Conservation (phyloP, 192 early-diverging fungal species). For the Dimargaris verticillata region DNA sequence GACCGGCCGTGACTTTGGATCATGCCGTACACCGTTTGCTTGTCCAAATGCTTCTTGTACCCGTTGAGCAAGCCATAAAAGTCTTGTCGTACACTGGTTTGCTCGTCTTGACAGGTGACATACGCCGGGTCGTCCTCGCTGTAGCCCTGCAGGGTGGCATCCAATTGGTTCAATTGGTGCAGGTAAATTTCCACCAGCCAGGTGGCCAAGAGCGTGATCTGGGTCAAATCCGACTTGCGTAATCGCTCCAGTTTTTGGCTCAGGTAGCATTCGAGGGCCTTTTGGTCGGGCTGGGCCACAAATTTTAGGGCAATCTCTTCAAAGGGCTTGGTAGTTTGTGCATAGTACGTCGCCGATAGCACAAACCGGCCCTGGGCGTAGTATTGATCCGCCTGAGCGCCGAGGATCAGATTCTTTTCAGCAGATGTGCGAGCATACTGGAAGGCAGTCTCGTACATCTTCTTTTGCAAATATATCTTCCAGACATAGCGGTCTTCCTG, state of each 20-base stretch:
- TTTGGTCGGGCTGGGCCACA: conserved; percentile 48
- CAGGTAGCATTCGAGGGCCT: conserved; percentile 65
- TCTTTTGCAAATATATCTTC: conserved; percentile 68
- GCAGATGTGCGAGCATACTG: conserved; percentile 57
- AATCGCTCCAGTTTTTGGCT: conserved; percentile 53
- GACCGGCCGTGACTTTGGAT: conserved; percentile 74
- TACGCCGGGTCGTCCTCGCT: conserved; percentile 8
- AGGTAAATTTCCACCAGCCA: conserved; percentile 87
- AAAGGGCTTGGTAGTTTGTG: conserved; percentile 54
- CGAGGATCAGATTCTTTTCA: conserved; percentile 61
- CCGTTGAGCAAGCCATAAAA: conserved; percentile 54
- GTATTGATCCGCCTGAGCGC: conserved; percentile 73
- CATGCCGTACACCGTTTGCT: conserved; percentile 59
- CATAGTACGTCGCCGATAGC: conserved; percentile 75
- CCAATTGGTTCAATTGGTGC: conserved; percentile 49
- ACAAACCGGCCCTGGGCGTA: conserved; percentile 56
- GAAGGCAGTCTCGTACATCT: conserved; percentile 69
- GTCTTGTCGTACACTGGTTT: conserved; percentile 40
- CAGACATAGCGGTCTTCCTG: conserved; percentile 93
- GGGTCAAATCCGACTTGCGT: conserved; percentile 47
- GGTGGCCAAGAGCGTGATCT: conserved; percentile 60
- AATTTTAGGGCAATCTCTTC: conserved; percentile 86
- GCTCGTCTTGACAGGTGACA: conserved; percentile 29
- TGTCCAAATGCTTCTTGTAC: conserved; percentile 45
- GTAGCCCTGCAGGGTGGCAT: conserved; percentile 31